Conservation (phyloP, 495 filamentous ascomycete species). For the Penicillium egyptiacum region DNA sequence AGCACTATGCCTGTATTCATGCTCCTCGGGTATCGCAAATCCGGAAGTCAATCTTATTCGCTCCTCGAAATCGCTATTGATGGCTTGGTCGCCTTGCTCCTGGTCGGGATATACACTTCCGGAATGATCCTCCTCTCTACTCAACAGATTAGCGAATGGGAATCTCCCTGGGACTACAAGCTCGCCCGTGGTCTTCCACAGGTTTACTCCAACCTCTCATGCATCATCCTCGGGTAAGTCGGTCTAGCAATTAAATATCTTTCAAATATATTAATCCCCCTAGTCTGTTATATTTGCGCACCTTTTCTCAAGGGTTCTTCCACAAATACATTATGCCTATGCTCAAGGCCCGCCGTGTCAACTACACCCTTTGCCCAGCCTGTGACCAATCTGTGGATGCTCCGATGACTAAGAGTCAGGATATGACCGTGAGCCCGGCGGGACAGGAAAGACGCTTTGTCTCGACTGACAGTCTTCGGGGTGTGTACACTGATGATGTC, state of each 20-base stretch:
- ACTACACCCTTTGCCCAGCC: conserved; percentile 8
- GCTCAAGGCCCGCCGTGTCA: neutral
- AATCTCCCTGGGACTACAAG: neutral
- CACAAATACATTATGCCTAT: neutral
- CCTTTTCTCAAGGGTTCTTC: conserved; percentile 4
- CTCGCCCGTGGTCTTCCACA: conserved; percentile 5
- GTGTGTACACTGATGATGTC: neutral
- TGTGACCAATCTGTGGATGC: conserved; percentile 3
- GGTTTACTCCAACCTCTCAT: conserved; percentile 14
- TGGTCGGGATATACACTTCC: conserved; percentile 6
- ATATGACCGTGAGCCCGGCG: neutral
- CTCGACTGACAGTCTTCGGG: neutral
- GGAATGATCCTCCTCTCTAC: conserved; percentile 8
- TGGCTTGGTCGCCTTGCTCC: neutral
- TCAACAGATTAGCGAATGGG: conserved; percentile 3
- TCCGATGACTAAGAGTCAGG: neutral
- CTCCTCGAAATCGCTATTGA: conserved; percentile 6
- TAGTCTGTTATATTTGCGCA: conserved; percentile 11
- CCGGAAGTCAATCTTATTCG: conserved; percentile 1
- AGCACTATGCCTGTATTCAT: neutral
- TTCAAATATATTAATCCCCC: neutral
- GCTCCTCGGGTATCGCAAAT: neutral
- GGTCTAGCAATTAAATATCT: neutral
- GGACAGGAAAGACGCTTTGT: neutral
- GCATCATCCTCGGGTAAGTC: conserved; percentile 8